These are phyloP conservation scores for Rachicladosporium sp. DNA, from an alignment of 2,329 filamentous ascomycete genomes.

Conservation along the genomic window DNA sequence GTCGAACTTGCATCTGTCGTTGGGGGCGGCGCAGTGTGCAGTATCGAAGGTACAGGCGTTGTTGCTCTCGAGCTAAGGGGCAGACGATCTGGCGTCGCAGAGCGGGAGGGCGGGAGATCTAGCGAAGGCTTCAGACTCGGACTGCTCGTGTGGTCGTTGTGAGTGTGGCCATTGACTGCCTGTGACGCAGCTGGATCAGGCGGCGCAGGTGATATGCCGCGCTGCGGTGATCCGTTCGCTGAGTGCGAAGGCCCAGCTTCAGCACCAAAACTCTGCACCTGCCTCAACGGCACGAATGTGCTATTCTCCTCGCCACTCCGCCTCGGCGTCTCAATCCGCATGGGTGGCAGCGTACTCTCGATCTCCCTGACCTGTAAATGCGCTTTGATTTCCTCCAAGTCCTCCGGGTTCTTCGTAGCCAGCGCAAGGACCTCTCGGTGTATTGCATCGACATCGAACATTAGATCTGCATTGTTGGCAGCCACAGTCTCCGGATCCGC, in stretches of 20 bases:
- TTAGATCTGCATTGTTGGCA: constrained; percentile 39
- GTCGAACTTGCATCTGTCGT: constrained; percentile 1
- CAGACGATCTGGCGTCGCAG: constrained; percentile 6
- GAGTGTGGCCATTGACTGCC: too few relatives aligned
- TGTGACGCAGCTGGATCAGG: too few relatives aligned
- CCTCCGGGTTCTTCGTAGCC: constrained; percentile 53
- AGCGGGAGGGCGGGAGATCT: too few relatives aligned
- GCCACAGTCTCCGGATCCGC: constrained; percentile 4
- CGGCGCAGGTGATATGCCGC: too few relatives aligned
- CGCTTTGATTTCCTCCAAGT: constrained; percentile 72
- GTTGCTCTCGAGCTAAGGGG: constrained; percentile 16
- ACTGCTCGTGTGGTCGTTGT: too few relatives aligned
- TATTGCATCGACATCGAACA: constrained; percentile 95
- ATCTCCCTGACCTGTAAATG: constrained; percentile 45
- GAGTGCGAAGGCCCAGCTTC: too few relatives aligned
- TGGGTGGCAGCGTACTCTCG: constrained; percentile 76
- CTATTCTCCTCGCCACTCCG: too few relatives aligned
- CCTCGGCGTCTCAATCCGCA: constrained; percentile 51
- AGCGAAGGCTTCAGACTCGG: too few relatives aligned
- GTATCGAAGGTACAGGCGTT: constrained; percentile 9
- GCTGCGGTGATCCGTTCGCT: too few relatives aligned
- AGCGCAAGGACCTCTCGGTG: constrained; percentile 56
- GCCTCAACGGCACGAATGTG: too few relatives aligned
- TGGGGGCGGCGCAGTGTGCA: neutral
- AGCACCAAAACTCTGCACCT: too few relatives aligned